A percentile compares a stretch with the other conserved stretches of the same genome.
Conservation (phyloP, 2,329 filamentous ascomycete genomes). For the Venturia effusa region DNA sequence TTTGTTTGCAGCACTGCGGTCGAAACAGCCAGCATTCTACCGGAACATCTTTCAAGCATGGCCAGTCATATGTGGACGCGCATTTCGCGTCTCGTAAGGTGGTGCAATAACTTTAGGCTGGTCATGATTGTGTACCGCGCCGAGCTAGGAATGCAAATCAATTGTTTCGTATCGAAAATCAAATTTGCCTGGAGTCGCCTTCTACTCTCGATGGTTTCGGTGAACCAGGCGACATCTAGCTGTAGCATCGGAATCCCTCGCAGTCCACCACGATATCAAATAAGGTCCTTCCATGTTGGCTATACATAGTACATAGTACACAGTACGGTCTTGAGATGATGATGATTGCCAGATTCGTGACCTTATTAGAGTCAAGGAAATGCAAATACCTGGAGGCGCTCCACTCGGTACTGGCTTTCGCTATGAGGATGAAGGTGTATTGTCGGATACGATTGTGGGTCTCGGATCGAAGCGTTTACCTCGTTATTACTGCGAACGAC, state of each 20-base stretch:
- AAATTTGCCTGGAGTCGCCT: background rate
- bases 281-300: background rate
- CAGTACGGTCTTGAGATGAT: background rate
- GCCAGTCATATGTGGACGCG: background rate
- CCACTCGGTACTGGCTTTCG: background rate
- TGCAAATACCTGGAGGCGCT: background rate
- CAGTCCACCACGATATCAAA: background rate
- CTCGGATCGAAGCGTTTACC: background rate
- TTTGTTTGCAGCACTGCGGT: background rate
- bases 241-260: background rate
- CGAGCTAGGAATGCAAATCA: conserved; percentile 2
- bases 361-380: background rate
- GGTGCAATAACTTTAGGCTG: background rate
- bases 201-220: background rate
- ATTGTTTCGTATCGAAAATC: background rate
- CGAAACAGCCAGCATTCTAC: background rate
- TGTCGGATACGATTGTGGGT: background rate
- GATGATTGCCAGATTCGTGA: background rate
- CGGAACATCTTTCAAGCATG: background rate
- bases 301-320: too few relatives aligned
- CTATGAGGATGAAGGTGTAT: background rate
- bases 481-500: background rate
- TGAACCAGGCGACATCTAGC: background rate
- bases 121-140: background rate
- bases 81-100: background rate